phyloP scores from a whole-genome alignment of 208 protist genomes.

The Leishmania gerbilli region DNA sequence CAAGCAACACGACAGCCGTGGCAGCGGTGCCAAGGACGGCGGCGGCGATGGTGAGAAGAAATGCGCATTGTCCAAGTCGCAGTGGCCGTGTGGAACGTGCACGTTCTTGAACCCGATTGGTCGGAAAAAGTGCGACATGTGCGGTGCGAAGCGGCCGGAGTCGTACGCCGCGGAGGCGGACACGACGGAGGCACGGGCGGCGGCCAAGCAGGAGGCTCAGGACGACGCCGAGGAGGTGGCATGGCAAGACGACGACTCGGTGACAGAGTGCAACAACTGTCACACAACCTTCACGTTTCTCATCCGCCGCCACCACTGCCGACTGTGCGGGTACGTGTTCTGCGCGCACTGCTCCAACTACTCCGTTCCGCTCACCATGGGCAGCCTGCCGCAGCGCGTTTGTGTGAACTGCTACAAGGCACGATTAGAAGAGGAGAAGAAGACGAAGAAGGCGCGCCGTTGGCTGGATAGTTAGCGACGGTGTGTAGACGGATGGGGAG shows the following conservation, averaged over 20 bases:
- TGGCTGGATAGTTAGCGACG: constrained; percentile 7
- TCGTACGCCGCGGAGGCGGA: constrained; percentile 39
- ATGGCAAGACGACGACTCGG: constrained; percentile 83
- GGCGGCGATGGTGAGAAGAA: constrained; percentile 17
- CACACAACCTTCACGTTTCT: constrained; percentile 69
- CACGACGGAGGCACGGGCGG: constrained; percentile 24
- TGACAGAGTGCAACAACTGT: constrained; percentile 74
- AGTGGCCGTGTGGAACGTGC: constrained; percentile 72
- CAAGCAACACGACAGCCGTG: neutral
- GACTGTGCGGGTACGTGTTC: constrained; percentile 86
- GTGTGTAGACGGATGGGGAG: neutral
- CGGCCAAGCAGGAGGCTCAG: constrained; percentile 41
- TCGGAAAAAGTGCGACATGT: constrained; percentile 74
- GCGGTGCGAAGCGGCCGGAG: constrained; percentile 46
- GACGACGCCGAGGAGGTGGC: constrained; percentile 67
- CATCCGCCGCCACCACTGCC: constrained; percentile 79
- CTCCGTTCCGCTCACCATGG: constrained; percentile 47
- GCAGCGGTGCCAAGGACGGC: neutral
- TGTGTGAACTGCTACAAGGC: constrained; percentile 67
- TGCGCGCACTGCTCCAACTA: constrained; percentile 73
- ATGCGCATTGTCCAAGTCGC: neutral
- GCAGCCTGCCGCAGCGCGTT: constrained; percentile 46
- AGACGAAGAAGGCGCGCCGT: constrained; percentile 14
- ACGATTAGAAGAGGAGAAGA: constrained; percentile 34
- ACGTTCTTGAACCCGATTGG: constrained; percentile 67